Conservation (phyloP, 2,329 filamentous ascomycete genomes). For the Trichoderma endophyticum region DNA sequence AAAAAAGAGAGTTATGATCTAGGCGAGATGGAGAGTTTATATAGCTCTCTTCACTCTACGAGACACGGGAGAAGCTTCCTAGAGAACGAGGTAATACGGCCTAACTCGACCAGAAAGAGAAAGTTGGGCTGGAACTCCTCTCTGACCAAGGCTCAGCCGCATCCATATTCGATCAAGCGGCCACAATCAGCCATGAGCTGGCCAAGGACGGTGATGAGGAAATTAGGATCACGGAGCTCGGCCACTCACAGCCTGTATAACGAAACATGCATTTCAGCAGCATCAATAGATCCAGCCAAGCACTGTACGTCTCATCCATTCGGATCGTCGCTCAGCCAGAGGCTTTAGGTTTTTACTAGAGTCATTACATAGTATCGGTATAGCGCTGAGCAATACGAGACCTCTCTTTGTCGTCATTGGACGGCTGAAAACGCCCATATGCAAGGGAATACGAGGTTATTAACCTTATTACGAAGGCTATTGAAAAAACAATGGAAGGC, state of each 20-base stretch:
- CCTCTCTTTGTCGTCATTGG: slow-evolving; percentile 8
- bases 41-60: neutral
- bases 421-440: neutral
- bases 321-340: slow-evolving; percentile 3
- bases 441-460: slow-evolving; percentile 15
- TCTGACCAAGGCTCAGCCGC: neutral
- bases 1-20: neutral
- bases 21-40: slow-evolving; percentile 5
- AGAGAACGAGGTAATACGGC: neutral
- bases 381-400: slow-evolving; percentile 14
- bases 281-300: slow-evolving; percentile 12
- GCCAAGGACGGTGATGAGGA: neutral
- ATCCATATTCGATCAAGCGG: neutral
- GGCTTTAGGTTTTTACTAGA: slow-evolving; percentile 14
- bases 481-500: neutral
- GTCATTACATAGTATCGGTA: neutral
- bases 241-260: slow-evolving; percentile 8
- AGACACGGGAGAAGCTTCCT: neutral
- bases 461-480: slow-evolving; percentile 14
- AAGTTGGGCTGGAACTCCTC: neutral
- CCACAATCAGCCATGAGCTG: slow-evolving; percentile 8
- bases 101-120: neutral
- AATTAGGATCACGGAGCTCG: neutral
- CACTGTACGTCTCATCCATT: slow-evolving; percentile 13
- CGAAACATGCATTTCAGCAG: neutral